These are phyloP conservation scores for Boletus fagicola DNA, from an alignment of 768 basidiomycete genomes.

Conservation along the genomic window DNA sequence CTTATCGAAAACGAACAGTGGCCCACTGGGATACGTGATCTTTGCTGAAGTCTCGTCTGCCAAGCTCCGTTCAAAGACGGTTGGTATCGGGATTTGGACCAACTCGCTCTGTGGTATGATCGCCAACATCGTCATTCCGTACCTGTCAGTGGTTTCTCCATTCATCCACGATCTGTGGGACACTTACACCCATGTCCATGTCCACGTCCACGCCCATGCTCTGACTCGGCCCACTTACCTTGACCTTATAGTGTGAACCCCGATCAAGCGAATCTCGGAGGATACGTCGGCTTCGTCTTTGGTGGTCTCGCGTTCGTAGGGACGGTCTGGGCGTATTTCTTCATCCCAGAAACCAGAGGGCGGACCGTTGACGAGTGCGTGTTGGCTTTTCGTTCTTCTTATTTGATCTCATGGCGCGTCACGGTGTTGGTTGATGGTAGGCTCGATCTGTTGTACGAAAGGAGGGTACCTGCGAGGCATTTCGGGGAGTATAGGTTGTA, in stretches of 20 bases:
- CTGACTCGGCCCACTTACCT: background rate
- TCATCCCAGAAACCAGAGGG: slow-evolving; percentile 27
- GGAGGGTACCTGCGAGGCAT: slow-evolving; percentile 27
- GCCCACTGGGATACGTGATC: slow-evolving; percentile 29
- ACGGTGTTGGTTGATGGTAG: slow-evolving; percentile 8
- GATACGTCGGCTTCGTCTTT: slow-evolving; percentile 31
- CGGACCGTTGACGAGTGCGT: slow-evolving; percentile 33
- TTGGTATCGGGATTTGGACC: slow-evolving; percentile 26
- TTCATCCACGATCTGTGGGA: background rate
- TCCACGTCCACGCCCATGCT: background rate
- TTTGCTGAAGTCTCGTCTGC: slow-evolving; percentile 31
- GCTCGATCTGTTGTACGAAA: slow-evolving; percentile 34
- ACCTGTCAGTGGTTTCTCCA: slow-evolving; percentile 19
- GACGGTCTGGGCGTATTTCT: slow-evolving; percentile 27
- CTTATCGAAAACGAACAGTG: slow-evolving; percentile 11
- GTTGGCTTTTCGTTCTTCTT: background rate
- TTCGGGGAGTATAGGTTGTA: slow-evolving; percentile 25
- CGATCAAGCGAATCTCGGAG: slow-evolving; percentile 26
- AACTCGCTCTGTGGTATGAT: slow-evolving; percentile 29
- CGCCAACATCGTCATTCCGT: slow-evolving; percentile 27
- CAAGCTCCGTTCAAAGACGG: slow-evolving; percentile 32
- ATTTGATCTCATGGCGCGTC: background rate
- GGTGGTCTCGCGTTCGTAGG: slow-evolving; percentile 24
- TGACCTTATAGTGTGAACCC: slow-evolving; percentile 24
- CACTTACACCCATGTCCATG: background rate